Evolutionary conservation across 306 rosid genomes (phyloP), one percentile per base, ranked within the genome.

Genomic region (Cucurbita ficifolia): DNA sequence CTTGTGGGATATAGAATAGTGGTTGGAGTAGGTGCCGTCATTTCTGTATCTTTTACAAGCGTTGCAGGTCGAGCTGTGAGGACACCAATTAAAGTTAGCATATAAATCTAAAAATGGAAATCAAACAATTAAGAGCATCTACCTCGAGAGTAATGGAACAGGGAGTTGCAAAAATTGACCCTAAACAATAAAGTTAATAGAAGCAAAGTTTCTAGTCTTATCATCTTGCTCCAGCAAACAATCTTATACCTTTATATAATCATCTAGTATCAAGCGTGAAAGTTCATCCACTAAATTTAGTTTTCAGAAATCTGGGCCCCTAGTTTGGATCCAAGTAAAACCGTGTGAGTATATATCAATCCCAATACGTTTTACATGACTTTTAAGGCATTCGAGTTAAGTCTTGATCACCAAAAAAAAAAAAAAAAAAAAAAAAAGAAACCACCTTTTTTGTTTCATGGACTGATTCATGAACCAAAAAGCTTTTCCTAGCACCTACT

Each of bases 1-100:
- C 82, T 86, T 21, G 88, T 83, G 6, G 99, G 99, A 78, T 89
- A 91, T 58, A 95, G 95, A 77, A 88, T 65, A 35, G 99, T 91
- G 17, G 97, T 84, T 5, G 92, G 90, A 77, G 72, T 82, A 1
- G 97, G 97, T 1, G 97, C 96, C 3, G 87, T 82, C 99, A 91
- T 84, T 70, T 83, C 97, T 10, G 60, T 80, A 81, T 95, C 90
- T 86, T 77, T 89, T 1, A 89, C 91, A 18, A 89, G 83, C 78
- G 79, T 91, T 43, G 99, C 96, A 10, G 96, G 96, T 91, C 92
- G 83, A 46, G 92, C 99, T 95, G 92, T 78, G 57, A 79, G 73
- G 33, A 16, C 49, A 83, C 74, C 53, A 72, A 61, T 55, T 76
- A 78, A 62, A 77, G 68, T 71, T 82, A 71, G 77, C 56, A 40